Conservation (phyloP, 305 asterid species). For the Nicotiana rustica region DNA sequence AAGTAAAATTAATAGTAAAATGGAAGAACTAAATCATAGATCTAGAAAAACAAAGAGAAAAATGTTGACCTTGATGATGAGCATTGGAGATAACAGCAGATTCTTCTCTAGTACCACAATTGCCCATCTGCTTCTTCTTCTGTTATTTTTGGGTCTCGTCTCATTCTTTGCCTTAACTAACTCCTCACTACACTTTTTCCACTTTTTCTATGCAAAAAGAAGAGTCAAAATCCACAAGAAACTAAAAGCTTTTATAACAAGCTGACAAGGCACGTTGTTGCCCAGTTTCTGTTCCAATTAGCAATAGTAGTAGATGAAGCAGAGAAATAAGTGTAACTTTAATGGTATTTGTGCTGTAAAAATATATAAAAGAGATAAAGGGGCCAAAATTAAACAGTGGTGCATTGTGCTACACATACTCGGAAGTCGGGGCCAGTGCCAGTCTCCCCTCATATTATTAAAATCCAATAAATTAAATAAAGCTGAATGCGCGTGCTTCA, state of each 20-base stretch:
- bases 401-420: slow-evolving; percentile 31
- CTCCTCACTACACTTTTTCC: neutral
- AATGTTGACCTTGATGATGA: slow-evolving; percentile 70
- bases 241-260: neutral
- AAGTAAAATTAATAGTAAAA: neutral
- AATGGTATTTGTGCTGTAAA: slow-evolving; percentile 31
- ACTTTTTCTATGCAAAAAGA: neutral
- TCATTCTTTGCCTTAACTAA: slow-evolving; percentile 40
- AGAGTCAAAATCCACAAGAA: neutral
- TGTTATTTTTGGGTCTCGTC: slow-evolving; percentile 31
- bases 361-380: neutral
- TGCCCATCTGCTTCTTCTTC: slow-evolving; percentile 62
- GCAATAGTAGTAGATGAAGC: neutral
- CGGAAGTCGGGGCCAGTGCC: neutral
- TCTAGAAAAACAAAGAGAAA: slow-evolving; percentile 38
- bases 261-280: slow-evolving; percentile 10
- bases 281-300: neutral
- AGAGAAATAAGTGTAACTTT: neutral
- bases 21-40: slow-evolving; percentile 36
- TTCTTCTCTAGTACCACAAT: slow-evolving; percentile 98
- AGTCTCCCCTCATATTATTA: neutral
- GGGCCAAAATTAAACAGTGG: slow-evolving; percentile 19
- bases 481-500: slow-evolving; percentile 26
- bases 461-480: neutral
- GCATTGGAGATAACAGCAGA: slow-evolving; percentile 90